Evolutionary conservation across 2,329 filamentous ascomycete genomes (phyloP).

Genomic region (Monosporascus sp.): DNA sequence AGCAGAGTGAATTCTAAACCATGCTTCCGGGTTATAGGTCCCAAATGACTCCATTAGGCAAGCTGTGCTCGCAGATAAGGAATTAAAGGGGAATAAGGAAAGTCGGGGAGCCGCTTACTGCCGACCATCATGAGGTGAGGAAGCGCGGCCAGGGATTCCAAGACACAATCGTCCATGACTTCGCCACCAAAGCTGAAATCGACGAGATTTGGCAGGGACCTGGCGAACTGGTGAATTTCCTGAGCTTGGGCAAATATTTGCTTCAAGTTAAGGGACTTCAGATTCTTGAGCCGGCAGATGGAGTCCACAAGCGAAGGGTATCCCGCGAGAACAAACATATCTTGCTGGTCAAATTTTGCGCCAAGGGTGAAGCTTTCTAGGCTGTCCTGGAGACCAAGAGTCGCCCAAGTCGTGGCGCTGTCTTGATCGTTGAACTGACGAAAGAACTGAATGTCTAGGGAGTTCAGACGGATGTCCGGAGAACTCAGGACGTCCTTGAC

Average conservation of each 20-base stretch:
- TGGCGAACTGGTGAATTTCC: conserved; percentile 43
- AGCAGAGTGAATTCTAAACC: no score
- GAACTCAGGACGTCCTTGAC: conserved; percentile 16
- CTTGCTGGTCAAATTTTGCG: conserved; percentile 36
- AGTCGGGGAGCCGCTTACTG: conserved; percentile 9
- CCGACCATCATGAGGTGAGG: conserved; percentile 44
- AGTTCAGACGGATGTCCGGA: conserved; percentile 17
- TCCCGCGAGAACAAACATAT: conserved; percentile 36
- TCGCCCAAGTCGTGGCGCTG: conserved; percentile 13
- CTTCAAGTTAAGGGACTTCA: conserved; percentile 48
- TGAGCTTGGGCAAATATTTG: conserved; percentile 43
- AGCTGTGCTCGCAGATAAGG: no score
- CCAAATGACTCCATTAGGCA: no score
- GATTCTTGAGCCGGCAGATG: conserved; percentile 43
- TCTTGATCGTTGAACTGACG: conserved; percentile 5
- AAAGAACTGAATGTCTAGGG: conserved; percentile 17
- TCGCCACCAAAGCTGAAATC: conserved; percentile 52
- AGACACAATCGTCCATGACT: conserved; percentile 41
- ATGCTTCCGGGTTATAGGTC: no score
- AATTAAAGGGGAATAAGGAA: no score
- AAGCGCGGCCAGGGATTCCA: conserved; percentile 30
- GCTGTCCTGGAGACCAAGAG: conserved; percentile 17
- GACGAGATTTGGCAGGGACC: conserved; percentile 42
- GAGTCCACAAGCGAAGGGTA: conserved; percentile 27
- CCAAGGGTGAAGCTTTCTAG: conserved; percentile 20